A percentile compares a stretch with the other conserved stretches of the same genome.
Evolutionary conservation across 1,284 basidiomycete genomes (phyloP).

Genomic region (Singerocomus rubriflavus): DNA sequence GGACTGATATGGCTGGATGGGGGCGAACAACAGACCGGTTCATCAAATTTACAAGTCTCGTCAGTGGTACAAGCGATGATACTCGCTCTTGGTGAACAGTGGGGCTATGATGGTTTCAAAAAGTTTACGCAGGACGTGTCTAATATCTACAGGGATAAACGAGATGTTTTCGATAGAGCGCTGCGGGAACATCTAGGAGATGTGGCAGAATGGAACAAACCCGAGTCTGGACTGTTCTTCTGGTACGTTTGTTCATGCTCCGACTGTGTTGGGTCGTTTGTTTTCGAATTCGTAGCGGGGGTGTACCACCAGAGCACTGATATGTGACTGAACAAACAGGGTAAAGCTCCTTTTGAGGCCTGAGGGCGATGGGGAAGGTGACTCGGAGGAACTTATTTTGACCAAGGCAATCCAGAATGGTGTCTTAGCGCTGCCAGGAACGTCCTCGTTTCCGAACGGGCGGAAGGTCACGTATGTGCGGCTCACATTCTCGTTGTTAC

Average conservation of each 20-base stretch:
- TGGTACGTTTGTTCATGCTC: conserved; percentile 49
- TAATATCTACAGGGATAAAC: conserved; percentile 71
- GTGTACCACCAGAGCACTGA: neutral
- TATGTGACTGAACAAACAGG: conserved; percentile 36
- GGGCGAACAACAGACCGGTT: conserved; percentile 46
- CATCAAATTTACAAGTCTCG: conserved; percentile 74
- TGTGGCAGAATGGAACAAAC: conserved; percentile 76
- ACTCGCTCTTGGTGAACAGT: conserved; percentile 62
- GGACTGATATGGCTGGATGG: neutral
- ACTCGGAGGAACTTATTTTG: conserved; percentile 73
- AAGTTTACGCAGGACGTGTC: conserved; percentile 69
- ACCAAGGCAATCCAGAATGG: conserved; percentile 75
- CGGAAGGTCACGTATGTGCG: conserved; percentile 67
- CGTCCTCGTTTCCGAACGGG: conserved; percentile 66
- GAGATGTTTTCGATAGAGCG: conserved; percentile 76
- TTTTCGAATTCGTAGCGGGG: conserved; percentile 7
- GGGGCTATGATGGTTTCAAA: conserved; percentile 76
- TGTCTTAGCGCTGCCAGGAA: conserved; percentile 82
- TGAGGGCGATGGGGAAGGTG: conserved; percentile 44
- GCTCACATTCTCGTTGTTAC: conserved; percentile 69
- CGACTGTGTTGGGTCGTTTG: neutral
- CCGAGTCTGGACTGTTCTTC: conserved; percentile 86
- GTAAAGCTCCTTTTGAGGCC: conserved; percentile 52
- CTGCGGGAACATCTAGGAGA: conserved; percentile 70
- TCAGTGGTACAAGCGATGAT: conserved; percentile 74